These are phyloP conservation scores for Starmerella lactis-condensi DNA, from an alignment of 805 yeast species.

Conservation along the genomic window DNA sequence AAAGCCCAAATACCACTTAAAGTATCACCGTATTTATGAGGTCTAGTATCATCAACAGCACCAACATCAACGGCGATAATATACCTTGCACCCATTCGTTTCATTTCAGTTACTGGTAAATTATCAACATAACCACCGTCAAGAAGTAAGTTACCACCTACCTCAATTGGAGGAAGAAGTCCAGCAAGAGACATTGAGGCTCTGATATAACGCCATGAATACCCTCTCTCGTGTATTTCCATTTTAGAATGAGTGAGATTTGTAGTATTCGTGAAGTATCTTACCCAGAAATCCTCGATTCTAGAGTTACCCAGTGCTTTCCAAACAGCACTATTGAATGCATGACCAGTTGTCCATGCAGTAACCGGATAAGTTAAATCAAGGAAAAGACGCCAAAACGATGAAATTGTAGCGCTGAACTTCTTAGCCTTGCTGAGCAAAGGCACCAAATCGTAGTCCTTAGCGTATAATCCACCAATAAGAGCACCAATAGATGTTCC, in stretches of 20 bases:
- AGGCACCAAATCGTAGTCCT: slow-evolving; percentile 78
- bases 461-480: slow-evolving; percentile 87
- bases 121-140: slow-evolving; percentile 96
- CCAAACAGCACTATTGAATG: slow-evolving; percentile 95
- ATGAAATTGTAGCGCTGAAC: slow-evolving; percentile 63
- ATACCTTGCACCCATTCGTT: slow-evolving; percentile 59
- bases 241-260: slow-evolving; percentile 85
- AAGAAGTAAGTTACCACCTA: slow-evolving; percentile 75
- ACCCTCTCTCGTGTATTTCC: slow-evolving; percentile 85
- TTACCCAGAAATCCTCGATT: slow-evolving; percentile 92
- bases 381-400: slow-evolving; percentile 65
- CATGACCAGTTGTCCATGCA: slow-evolving; percentile 92
- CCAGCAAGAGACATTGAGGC: slow-evolving; percentile 97
- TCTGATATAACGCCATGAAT: slow-evolving; percentile 86
- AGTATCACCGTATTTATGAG: slow-evolving; percentile 82
- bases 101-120: slow-evolving; percentile 83
- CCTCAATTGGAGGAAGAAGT: slow-evolving; percentile 64
- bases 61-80: slow-evolving; percentile 94
- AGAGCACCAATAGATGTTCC: slow-evolving; percentile 95
- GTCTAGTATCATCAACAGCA: slow-evolving; percentile 76
- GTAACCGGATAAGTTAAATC: slow-evolving; percentile 89
- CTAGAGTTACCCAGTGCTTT: slow-evolving; percentile 80
- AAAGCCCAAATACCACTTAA: slow-evolving; percentile 84
- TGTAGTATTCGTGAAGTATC: slow-evolving; percentile 75
- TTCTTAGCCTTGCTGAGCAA: slow-evolving; percentile 78